Evolutionary conservation across 1,284 basidiomycete species (phyloP).

Genomic region (Naganishia sp.): DNA sequence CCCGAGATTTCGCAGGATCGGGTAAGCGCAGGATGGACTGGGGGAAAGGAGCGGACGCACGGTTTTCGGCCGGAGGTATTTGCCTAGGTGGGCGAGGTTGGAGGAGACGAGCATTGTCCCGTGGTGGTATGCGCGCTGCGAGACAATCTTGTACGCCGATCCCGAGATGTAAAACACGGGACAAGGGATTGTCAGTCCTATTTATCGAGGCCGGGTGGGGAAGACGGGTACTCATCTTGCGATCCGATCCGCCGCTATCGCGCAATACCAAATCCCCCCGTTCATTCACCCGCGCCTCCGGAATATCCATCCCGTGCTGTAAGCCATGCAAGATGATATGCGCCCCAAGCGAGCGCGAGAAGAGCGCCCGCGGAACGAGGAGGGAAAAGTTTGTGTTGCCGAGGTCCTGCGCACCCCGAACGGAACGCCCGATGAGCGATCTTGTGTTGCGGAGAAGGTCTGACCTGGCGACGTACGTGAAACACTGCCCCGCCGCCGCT

Average conservation of each 20-base stretch:
- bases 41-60: conserved; percentile 55
- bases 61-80: conserved; percentile 70
- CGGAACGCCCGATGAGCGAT: background rate
- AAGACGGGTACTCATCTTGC: conserved; percentile 69
- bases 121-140: conserved; percentile 90
- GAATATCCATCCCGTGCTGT: conserved; percentile 64
- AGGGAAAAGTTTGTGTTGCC: conserved; percentile 98
- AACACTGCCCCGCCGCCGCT: conserved; percentile 98
- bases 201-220: background rate
- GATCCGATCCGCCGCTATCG: conserved; percentile 43
- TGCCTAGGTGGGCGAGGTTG: conserved; percentile 67
- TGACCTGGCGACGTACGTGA: conserved; percentile 66
- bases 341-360: conserved; percentile 78
- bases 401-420: conserved; percentile 65
- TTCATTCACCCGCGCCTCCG: conserved; percentile 75
- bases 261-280: conserved; percentile 83
- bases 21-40: background rate
- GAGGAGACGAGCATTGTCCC: conserved; percentile 98
- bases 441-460: background rate
- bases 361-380: conserved; percentile 76
- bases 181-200: background rate
- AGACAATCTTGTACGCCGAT: conserved; percentile 95
- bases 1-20: conserved; percentile 18
- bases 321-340: conserved; percentile 77
- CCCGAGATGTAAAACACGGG: conserved; percentile 74